These are phyloP conservation scores for Citrullus amarus DNA, from an alignment of 306 rosid species.

Conservation along the genomic window DNA sequence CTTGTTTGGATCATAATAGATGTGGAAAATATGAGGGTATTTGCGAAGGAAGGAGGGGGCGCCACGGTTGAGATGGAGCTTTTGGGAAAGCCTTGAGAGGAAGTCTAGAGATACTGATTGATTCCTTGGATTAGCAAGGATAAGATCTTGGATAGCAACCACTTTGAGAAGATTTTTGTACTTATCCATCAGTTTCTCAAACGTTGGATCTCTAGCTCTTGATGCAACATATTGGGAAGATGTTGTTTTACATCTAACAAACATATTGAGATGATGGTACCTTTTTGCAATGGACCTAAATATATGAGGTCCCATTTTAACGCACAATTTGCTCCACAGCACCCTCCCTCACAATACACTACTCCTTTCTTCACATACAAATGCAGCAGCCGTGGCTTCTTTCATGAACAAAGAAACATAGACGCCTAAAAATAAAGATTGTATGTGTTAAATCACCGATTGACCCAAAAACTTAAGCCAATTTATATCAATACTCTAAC, in stretches of 20 bases:
- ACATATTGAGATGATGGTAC: constrained; percentile 7
- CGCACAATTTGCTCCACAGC: neutral
- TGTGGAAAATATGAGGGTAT: constrained; percentile 65
- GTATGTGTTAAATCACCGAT: no score
- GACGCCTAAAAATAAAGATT: neutral
- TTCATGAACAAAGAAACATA: neutral
- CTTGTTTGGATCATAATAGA: constrained; percentile 57
- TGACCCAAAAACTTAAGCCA: no score
- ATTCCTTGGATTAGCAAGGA: constrained; percentile 59
- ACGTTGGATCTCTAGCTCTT: constrained; percentile 77
- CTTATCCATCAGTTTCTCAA: constrained; percentile 85
- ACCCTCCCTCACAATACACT: neutral
- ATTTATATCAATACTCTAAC: no score
- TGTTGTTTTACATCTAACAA: constrained; percentile 45
- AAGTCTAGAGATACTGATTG: constrained; percentile 58
- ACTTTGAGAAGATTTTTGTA: constrained; percentile 76
- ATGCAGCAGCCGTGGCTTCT: neutral
- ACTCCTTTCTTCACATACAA: neutral
- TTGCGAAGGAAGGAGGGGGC: constrained; percentile 67
- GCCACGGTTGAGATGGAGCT: constrained; percentile 75
- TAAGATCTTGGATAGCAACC: constrained; percentile 66
- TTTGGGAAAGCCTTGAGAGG: constrained; percentile 69
- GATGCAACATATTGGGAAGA: constrained; percentile 59
- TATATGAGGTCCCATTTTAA: constrained; percentile 3
- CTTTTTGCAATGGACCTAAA: neutral